phyloP scores from a whole-genome alignment of 1,139 yeast species.

The Spencermartinsiella ligniputridi region DNA sequence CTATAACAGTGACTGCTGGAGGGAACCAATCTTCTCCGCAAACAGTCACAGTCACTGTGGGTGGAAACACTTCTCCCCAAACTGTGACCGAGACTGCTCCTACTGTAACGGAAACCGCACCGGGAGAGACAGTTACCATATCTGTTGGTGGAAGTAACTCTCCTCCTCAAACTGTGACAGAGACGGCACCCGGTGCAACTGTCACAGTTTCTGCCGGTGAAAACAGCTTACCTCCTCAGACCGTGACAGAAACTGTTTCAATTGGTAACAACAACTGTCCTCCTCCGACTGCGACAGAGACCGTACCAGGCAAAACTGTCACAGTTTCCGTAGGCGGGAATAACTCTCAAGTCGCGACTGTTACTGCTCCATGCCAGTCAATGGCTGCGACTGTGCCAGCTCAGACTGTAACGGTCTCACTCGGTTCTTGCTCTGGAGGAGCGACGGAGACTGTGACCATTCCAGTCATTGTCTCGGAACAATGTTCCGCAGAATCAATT shows the following conservation, averaged over 20 bases:
- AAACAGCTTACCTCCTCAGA: too few relatives aligned
- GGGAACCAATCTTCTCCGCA: not conserved
- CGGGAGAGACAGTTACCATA: conserved; percentile 5
- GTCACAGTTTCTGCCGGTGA: too few relatives aligned
- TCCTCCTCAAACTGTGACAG: conserved; percentile 11
- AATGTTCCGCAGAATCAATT: conserved; percentile 9
- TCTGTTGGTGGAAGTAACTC: not conserved
- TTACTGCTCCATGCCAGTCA: not conserved
- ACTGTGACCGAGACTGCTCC: not conserved
- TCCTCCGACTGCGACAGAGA: too few relatives aligned
- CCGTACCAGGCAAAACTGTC: too few relatives aligned
- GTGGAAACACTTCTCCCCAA: not conserved
- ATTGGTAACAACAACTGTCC: too few relatives aligned
- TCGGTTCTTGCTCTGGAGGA: conserved; percentile 12
- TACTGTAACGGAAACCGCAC: conserved; percentile 11
- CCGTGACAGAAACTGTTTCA: too few relatives aligned
- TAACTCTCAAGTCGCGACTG: too few relatives aligned
- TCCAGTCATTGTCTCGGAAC: conserved; percentile 14
- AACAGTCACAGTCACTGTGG: too few relatives aligned
- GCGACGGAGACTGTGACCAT: conserved; percentile 7
- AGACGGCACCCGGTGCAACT: too few relatives aligned
- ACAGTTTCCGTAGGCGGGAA: too few relatives aligned
- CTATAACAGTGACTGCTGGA: not conserved
- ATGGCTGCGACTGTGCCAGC: not conserved
- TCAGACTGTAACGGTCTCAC: conserved; percentile 15